A percentile compares a stretch with the other conserved stretches of the same genome.
phyloP scores from a whole-genome alignment of 495 filamentous ascomycete species.

The Hyaloscypha finlandica region DNA sequence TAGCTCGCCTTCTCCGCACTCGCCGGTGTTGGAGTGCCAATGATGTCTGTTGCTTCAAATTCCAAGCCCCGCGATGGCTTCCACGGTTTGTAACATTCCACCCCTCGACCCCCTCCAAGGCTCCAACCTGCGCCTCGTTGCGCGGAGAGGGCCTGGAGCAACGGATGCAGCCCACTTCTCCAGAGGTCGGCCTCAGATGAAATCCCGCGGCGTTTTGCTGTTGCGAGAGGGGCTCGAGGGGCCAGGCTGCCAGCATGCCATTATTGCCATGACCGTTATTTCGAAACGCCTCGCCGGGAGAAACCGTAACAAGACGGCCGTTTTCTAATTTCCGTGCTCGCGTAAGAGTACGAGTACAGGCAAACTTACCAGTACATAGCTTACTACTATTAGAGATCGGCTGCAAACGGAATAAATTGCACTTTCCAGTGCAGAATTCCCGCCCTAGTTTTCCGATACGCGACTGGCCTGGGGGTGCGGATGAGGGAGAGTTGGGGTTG shows the following conservation, averaged over 20 bases:
- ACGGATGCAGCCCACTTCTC: neutral
- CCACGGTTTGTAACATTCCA: neutral
- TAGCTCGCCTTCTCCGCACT: neutral
- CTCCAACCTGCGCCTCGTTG: neutral
- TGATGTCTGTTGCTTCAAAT: neutral
- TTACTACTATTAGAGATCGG: neutral
- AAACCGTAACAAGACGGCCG: neutral
- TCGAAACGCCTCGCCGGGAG: neutral
- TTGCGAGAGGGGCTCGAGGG: neutral
- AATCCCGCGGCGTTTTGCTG: neutral
- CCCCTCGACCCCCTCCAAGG: neutral
- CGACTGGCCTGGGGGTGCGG: neutral
- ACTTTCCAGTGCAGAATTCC: neutral
- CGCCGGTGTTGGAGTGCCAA: neutral
- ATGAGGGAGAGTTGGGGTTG: neutral
- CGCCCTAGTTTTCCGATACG: neutral
- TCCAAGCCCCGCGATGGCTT: neutral
- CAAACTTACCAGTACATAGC: no score
- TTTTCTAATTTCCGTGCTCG: neutral
- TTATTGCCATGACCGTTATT: neutral
- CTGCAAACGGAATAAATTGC: neutral
- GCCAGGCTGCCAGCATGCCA: no score
- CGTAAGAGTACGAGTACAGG: neutral
- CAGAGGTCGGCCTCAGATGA: neutral
- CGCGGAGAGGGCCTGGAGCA: neutral